A percentile compares a stretch with the other conserved stretches of the same genome.
Evolutionary conservation across 768 basidiomycete species (phyloP).

Genomic region (Epithele typhae): DNA sequence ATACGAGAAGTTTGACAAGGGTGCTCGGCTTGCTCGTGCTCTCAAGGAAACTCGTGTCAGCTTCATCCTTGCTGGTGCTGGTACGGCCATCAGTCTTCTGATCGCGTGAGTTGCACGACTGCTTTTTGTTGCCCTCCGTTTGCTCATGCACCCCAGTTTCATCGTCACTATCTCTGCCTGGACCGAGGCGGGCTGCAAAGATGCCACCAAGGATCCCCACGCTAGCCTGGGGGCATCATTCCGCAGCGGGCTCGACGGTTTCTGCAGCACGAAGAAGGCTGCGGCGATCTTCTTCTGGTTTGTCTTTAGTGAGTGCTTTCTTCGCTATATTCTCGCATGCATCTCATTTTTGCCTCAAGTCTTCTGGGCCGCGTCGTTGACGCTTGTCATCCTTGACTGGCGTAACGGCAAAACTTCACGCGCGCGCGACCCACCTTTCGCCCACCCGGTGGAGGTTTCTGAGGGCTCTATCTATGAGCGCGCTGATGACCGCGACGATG

Average conservation of each 20-base stretch:
- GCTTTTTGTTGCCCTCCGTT: not conserved
- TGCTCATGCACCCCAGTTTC: conserved; percentile 44
- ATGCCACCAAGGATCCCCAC: conserved; percentile 77
- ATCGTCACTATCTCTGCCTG: conserved; percentile 79
- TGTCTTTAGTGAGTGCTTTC: conserved; percentile 53
- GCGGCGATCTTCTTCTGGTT: conserved; percentile 89
- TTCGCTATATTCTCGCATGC: too few relatives aligned
- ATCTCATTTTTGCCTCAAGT: conserved; percentile 32
- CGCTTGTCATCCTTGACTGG: conserved; percentile 70
- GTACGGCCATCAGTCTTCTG: conserved; percentile 61
- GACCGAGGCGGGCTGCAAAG: conserved; percentile 88
- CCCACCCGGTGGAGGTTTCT: conserved; percentile 42
- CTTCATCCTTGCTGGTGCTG: conserved; percentile 77
- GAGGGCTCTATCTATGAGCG: conserved; percentile 17
- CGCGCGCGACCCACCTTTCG: conserved; percentile 75
- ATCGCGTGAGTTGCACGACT: conserved; percentile 66
- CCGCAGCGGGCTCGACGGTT: conserved; percentile 62
- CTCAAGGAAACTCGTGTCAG: conserved; percentile 78
- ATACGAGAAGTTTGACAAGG: conserved; percentile 83
- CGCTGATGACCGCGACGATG: conserved; percentile 27
- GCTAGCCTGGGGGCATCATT: conserved; percentile 61
- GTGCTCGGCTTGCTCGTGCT: conserved; percentile 71
- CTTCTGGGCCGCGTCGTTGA: conserved; percentile 71
- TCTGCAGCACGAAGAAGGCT: conserved; percentile 93
- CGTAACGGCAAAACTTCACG: conserved; percentile 54